Evolutionary conservation across 257 asterid genomes (phyloP).

Genomic region (Petunia axillaris): DNA sequence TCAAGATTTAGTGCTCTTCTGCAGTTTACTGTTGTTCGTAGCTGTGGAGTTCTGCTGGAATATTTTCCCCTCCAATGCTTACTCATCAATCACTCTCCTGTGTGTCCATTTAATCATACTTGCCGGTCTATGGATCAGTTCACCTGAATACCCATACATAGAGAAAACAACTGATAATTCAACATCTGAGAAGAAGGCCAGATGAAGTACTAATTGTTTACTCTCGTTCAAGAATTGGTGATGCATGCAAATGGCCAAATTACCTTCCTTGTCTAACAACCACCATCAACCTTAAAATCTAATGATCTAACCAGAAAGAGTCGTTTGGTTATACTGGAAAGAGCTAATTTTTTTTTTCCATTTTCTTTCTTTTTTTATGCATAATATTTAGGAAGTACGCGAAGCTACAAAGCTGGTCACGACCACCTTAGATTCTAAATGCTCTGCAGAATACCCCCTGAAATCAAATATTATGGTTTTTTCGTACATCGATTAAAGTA

Average conservation of each 20-base stretch:
- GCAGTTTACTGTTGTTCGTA: slow-evolving; percentile 68
- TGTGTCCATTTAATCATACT: slow-evolving; percentile 58
- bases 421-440: not conserved
- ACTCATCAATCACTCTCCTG: slow-evolving; percentile 73
- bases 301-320: not conserved
- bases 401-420: not conserved
- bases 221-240: not conserved
- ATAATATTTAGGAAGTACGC: not conserved
- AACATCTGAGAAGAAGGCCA: slow-evolving; percentile 40
- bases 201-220: slow-evolving; percentile 32
- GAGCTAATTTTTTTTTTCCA: not conserved
- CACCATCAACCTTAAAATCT: not conserved
- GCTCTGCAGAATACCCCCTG: not conserved
- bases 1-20: not conserved
- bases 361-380: not conserved
- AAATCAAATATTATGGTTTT: not conserved
- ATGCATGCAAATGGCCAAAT: not conserved
- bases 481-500: not conserved
- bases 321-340: not conserved
- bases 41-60: slow-evolving; percentile 88
- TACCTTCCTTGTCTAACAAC: not conserved
- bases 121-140: slow-evolving; percentile 68
- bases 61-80: slow-evolving; percentile 69
- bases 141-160: slow-evolving; percentile 61
- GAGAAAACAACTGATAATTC: slow-evolving; percentile 35